Base-by-base conservation (phyloP, 1,284 basidiomycete genomes). In the Ganoderma lingzhi region DNA sequence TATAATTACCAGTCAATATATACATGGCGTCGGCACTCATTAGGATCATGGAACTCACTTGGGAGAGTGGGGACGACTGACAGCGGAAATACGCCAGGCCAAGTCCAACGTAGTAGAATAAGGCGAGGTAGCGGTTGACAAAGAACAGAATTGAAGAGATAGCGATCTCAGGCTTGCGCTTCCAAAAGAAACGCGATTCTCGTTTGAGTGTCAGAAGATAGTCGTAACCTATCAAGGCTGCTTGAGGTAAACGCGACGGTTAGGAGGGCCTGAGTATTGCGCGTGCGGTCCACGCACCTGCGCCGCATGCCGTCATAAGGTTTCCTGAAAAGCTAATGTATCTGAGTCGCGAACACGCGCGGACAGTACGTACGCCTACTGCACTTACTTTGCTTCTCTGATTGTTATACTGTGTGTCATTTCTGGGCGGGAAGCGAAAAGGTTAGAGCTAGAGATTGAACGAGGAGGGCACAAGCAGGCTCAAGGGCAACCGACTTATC, bases 171-270 rank as follows among this genome's bases (percentile, higher is more conserved):
- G 23, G 23, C 23, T 23, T 63, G 6, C 42, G 37, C 6, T 17
- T 61, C 70, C 70, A 70, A 35, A 70, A 67, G 28, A 61, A 60
- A 3, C 32, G 30, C 0, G 63, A 28, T 35, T 70, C 69, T 12
- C 48, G 59, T 2, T 44, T 28, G n/a, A 70, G 10, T 1, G 70
- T 70, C 3, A 68, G 51, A 32, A 65, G 12, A 37, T 70, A 68
- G 10, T 68, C 42, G 30, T 65, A 71, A 1, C 59, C 15, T 3
- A 71, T 15, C 4, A 65, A 44, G 0, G 41, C 70, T 67, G 32
- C 30, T 5, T 30, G 15, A 37, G 15, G 42, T 14, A 28, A 62
- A n/a, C 15, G 32, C 30, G 15, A 55, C 1, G 28, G 28, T 28
- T 17, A 32, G 5, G 9, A 55, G 2, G 48, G 48, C 6, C 4